Base-by-base conservation (phyloP, 1,284 basidiomycete species). In the Schizopora paradoxa region DNA sequence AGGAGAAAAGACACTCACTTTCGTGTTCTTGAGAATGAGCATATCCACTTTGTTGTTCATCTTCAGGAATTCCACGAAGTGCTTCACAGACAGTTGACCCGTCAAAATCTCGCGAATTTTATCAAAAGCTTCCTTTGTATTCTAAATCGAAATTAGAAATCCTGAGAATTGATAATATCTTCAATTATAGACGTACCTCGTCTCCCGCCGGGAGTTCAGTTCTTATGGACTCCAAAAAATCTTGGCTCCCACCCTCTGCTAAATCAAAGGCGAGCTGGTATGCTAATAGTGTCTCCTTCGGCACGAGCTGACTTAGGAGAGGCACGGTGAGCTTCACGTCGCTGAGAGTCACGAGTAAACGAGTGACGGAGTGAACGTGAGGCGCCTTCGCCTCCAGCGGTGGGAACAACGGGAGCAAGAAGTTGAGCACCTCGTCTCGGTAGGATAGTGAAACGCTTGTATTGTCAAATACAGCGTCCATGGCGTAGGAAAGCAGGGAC, bases 211-310 rank as follows among this genome's bases (percentile, higher is more conserved):
- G 84, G 14, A 87, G 65, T 26, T 76, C 76, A 43, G 61, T 76
- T 49, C 77, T 72, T 31, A 94, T 70, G 31, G 70, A 77, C 58
- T 90, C 86, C 39, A 96, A 69, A 67, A 92, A 97, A 58, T 92
- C 91, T 61, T 94, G 91, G 1, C 89, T 81, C 2, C 91, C 93
- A 36, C 92, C 90, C 66, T 96, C 92, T 13, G 86, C 87, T 42
- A 97, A 69, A 64, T 97, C 94, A 60, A 96, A 97, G 0, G 87
- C 91, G 60, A 96, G 82, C 61, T 98, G 94, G 62, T 91, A 95
- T 2, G 91, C 91, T 27, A 93, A 71, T 4, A 91, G 66, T 29
- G 76, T 75, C 58, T 89, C 78, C 51, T 77, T 76, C 1, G 81
- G 78, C 10, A 90, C 74, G 16, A 93, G 72, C 2, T 82, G 80